Base-by-base conservation (phyloP, 2,329 filamentous ascomycete species). In the Cryphonectria radicalis region DNA sequence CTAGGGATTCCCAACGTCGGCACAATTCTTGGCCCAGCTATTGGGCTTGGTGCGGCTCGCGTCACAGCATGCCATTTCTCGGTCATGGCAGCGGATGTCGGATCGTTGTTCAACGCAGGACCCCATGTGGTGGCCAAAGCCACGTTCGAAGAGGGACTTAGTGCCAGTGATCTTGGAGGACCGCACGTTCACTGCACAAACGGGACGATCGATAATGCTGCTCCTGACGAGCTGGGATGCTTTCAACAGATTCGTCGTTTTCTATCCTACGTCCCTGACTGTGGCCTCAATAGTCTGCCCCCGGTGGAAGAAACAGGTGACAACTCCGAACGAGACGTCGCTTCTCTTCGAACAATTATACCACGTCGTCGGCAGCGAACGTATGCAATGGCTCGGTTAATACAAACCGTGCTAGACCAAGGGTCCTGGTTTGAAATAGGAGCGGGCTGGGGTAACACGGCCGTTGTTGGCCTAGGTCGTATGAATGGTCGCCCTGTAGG, bases 151-250 rank as follows among this genome's bases (percentile, higher is more conserved):
- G 89, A 91, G 79, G 89, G 85, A 0, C 78, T 91, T 3, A 85
- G 82, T 4, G 86, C 90, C 64, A 84, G 84, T 17, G 88, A 90
- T 73, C 81, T 91, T 0, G 89, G 89, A 3, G 89, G 89, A 0
- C 88, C 89, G 0, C 80, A 79, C 28, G 85, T 91, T 78, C 89
- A 91, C 76, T 90, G 88, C 74, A 87, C 86, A 0, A 91, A 91
- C 71, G 89, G 89, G 0, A 91, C 89, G 0, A 90, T 91, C 65
- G 89, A 91, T 72, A 91, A 91, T 68, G 80, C 90, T 3, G 89
- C 89, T 0, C 81, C 83, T 4, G 85, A 89, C 72, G 89, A 91
- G 77, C 81, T 82, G n/a, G 88, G 86, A 55, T 90, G 88, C 73
- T 91, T 90, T 72, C 84, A 87, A 74, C 89, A 91, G 76, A 76